Evolutionary conservation across 495 filamentous ascomycete genomes (phyloP).

Genomic region (Aspergillus bridgeri): DNA sequence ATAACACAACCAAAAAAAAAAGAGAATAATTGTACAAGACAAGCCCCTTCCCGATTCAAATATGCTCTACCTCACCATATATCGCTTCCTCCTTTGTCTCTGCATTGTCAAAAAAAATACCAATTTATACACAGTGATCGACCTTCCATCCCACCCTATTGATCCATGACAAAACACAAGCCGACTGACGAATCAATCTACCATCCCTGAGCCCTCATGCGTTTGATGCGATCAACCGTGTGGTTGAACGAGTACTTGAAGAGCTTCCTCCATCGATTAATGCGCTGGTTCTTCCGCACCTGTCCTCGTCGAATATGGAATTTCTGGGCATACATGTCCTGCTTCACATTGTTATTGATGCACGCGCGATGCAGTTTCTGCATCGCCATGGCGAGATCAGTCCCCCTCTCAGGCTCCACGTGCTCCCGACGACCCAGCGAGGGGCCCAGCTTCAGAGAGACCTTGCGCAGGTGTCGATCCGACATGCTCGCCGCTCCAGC

Average conservation of each 20-base stretch:
- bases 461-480: constrained; percentile 13
- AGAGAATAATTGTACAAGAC: background rate
- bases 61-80: background rate
- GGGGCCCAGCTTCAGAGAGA: constrained; percentile 41
- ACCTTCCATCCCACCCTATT: no score
- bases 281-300: constrained; percentile 33
- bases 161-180: background rate
- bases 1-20: background rate
- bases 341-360: constrained; percentile 27
- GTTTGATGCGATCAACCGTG: constrained; percentile 42
- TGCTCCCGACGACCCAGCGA: constrained; percentile 39
- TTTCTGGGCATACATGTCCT: constrained; percentile 25
- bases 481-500: background rate
- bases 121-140: constrained; percentile 16
- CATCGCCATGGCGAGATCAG: constrained; percentile 31
- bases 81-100: background rate
- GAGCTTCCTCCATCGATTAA: constrained; percentile 39
- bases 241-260: constrained; percentile 43
- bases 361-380: constrained; percentile 24
- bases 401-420: constrained; percentile 35
- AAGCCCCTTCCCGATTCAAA: background rate
- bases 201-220: constrained; percentile 47
- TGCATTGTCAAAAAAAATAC: background rate
- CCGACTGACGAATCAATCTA: constrained; percentile 15
- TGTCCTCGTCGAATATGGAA: constrained; percentile 39